Conservation (phyloP, 495 filamentous ascomycete species). For the Mytilinidion resinicola region DNA sequence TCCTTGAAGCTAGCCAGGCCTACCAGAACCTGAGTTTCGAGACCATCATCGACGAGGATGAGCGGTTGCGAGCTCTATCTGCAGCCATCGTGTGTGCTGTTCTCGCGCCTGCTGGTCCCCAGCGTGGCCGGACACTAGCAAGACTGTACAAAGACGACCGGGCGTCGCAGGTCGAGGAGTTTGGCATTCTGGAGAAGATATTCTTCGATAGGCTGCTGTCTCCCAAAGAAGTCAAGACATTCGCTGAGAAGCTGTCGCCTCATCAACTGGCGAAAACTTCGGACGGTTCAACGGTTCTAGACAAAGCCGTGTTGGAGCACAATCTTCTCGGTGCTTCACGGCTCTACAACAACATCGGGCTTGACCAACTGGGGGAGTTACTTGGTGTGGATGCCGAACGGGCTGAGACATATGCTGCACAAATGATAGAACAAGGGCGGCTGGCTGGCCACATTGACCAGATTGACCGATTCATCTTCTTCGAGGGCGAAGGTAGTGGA, state of each 20-base stretch:
- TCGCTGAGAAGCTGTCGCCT: slow-evolving; percentile 68
- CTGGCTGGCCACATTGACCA: slow-evolving; percentile 87
- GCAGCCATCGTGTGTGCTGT: slow-evolving; percentile 94
- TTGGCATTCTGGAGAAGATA: slow-evolving; percentile 92
- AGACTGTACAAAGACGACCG: slow-evolving; percentile 93
- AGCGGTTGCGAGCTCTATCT: slow-evolving; percentile 72
- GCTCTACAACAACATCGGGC: slow-evolving; percentile 83
- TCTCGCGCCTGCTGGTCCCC: slow-evolving; percentile 82
- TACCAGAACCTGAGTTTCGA: slow-evolving; percentile 82
- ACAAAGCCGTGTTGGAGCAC: slow-evolving; percentile 90
- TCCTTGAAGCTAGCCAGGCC: slow-evolving; percentile 79
- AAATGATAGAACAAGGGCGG: slow-evolving; percentile 92
- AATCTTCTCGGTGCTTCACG: slow-evolving; percentile 82
- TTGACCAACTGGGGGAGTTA: slow-evolving; percentile 67
- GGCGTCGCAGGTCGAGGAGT: slow-evolving; percentile 66
- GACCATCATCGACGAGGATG: slow-evolving; percentile 70
- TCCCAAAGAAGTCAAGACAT: slow-evolving; percentile 74
- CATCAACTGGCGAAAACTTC: slow-evolving; percentile 85
- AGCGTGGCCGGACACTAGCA: slow-evolving; percentile 69
- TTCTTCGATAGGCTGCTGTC: slow-evolving; percentile 82
- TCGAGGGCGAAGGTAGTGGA: slow-evolving; percentile 66
- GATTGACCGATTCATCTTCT: slow-evolving; percentile 81
- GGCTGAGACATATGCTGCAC: slow-evolving; percentile 85
- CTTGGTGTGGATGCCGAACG: slow-evolving; percentile 72
- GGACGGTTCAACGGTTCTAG: slow-evolving; percentile 89